Conservation (phyloP, 805 yeast genomes). For the Blastobotrys muscicola region DNA sequence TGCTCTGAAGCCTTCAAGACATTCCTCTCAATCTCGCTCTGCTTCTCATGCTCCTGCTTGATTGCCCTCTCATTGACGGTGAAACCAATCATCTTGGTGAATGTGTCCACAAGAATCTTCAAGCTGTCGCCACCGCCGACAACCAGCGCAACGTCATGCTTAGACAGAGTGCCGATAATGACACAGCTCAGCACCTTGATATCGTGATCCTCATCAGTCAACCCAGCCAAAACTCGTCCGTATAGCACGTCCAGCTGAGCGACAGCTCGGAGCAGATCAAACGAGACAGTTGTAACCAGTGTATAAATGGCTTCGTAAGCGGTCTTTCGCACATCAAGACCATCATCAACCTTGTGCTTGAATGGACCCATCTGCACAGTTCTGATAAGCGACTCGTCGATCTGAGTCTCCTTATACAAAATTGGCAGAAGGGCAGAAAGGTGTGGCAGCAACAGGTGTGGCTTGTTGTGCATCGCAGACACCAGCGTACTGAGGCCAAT, state of each 20-base stretch:
- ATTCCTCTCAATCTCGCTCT: slow-evolving; percentile 34
- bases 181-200: slow-evolving; percentile 47
- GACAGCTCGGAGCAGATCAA: slow-evolving; percentile 16
- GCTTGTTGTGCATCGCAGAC: slow-evolving; percentile 49
- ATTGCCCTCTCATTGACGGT: slow-evolving; percentile 52
- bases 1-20: slow-evolving; percentile 29
- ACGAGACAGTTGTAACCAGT: slow-evolving; percentile 28
- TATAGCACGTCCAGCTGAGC: slow-evolving; percentile 30
- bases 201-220: slow-evolving; percentile 47
- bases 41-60: slow-evolving; percentile 56
- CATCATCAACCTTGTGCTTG: slow-evolving; percentile 73
- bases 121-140: slow-evolving; percentile 18
- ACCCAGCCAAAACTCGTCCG: slow-evolving; percentile 39
- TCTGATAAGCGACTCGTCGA: slow-evolving; percentile 49
- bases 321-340: slow-evolving; percentile 61
- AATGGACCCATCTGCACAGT: slow-evolving; percentile 78
- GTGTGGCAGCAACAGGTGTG: slow-evolving; percentile 37
- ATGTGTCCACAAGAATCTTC: slow-evolving; percentile 23
- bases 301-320: slow-evolving; percentile 62
- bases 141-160: slow-evolving; percentile 22
- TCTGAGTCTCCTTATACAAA: slow-evolving; percentile 44
- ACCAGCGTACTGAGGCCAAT: slow-evolving; percentile 50
- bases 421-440: slow-evolving; percentile 40
- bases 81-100: slow-evolving; percentile 35
- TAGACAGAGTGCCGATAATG: slow-evolving; percentile 33